phyloP scores from a whole-genome alignment of 2,329 filamentous ascomycete genomes.

The Diaporthe helianthi region DNA sequence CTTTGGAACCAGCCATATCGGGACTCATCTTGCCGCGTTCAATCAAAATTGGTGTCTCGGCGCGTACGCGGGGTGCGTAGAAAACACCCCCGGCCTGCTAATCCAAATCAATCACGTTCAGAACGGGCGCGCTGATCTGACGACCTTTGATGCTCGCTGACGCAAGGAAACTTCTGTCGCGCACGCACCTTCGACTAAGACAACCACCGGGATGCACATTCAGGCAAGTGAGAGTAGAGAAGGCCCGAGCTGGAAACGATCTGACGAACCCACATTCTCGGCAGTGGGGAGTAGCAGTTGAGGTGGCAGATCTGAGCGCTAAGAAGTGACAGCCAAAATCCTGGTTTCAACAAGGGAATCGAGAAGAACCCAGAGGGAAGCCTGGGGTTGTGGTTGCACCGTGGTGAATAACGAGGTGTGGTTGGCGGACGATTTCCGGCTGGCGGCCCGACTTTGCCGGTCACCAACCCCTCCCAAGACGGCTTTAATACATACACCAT shows the following conservation, averaged over 20 bases:
- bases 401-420: constrained; percentile 13
- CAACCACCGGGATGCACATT: not conserved
- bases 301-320: constrained; percentile 25
- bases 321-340: constrained; percentile 19
- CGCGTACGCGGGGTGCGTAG: not conserved
- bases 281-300: not conserved
- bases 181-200: not conserved
- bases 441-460: constrained; percentile 28
- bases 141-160: not conserved
- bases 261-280: not conserved
- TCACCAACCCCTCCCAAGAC: constrained; percentile 20
- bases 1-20: not conserved
- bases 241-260: constrained; percentile 13
- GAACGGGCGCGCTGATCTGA: not conserved
- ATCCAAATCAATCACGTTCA: constrained; percentile 6
- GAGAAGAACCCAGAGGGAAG: constrained; percentile 15
- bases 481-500: constrained; percentile 27
- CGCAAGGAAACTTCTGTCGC: not conserved
- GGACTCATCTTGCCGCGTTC: not conserved
- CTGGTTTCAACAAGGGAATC: constrained; percentile 9
- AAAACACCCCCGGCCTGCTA: not conserved
- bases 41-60: not conserved
- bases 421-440: constrained; percentile 34
- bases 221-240: constrained; percentile 3
- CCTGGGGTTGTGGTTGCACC: constrained; percentile 29